These are phyloP conservation scores for Yarrowia porcina DNA, from an alignment of 805 yeast species.

Conservation along the genomic window DNA sequence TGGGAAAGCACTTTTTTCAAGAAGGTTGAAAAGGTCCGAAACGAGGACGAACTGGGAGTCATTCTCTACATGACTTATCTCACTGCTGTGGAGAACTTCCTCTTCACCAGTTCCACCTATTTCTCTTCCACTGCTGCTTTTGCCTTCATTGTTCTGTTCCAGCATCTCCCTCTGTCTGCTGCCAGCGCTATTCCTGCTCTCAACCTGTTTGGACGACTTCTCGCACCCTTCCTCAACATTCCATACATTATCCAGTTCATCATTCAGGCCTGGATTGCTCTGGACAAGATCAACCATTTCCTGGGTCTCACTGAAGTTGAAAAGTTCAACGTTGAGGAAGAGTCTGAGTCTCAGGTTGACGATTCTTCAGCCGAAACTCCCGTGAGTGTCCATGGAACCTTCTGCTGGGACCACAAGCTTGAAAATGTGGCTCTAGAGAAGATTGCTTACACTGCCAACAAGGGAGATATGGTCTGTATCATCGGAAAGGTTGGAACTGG, in stretches of 20 bases:
- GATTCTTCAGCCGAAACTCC: conserved; percentile 21
- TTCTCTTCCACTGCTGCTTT: conserved; percentile 87
- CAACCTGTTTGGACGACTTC: conserved; percentile 60
- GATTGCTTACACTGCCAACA: conserved; percentile 51
- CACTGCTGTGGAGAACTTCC: conserved; percentile 64
- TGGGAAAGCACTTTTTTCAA: conserved; percentile 89
- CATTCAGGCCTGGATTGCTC: conserved; percentile 83
- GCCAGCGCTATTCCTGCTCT: conserved; percentile 76
- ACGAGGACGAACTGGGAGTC: conserved; percentile 77
- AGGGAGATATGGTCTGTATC: conserved; percentile 69
- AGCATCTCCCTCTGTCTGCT: conserved; percentile 69
- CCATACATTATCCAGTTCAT: conserved; percentile 73
- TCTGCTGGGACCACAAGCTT: conserved; percentile 45
- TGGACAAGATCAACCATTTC: conserved; percentile 78
- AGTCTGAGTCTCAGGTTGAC: conserved; percentile 36
- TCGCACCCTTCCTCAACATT: conserved; percentile 61
- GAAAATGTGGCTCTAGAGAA: conserved; percentile 44
- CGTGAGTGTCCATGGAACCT: conserved; percentile 22
- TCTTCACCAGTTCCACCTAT: conserved; percentile 85
- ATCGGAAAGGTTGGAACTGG: conserved; percentile 85
- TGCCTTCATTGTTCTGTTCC: conserved; percentile 65
- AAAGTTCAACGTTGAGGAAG: conserved; percentile 17
- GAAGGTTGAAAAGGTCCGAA: conserved; percentile 76
- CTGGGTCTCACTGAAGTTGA: conserved; percentile 49
- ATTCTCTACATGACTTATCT: conserved; percentile 69